Evolutionary conservation across 306 rosid species (phyloP).

Genomic region (Corylus americana): DNA sequence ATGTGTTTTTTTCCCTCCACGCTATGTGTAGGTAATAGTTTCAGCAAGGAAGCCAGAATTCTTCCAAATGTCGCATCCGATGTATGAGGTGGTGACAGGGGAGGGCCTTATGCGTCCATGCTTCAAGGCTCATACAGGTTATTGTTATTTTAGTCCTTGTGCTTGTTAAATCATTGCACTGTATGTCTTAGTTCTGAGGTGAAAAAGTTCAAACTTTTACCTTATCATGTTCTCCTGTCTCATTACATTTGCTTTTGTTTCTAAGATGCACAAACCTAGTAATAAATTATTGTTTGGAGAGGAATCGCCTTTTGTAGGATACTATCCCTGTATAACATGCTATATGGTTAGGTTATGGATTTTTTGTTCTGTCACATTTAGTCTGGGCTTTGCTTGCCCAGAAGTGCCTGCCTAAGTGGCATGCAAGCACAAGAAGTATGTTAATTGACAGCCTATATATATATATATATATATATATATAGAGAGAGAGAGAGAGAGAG

Average conservation of each 20-base stretch:
- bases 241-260: background rate
- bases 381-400: background rate
- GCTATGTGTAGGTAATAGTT: constrained; percentile 67
- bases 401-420: background rate
- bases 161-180: constrained; percentile 2
- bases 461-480: background rate
- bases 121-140: constrained; percentile 89
- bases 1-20: constrained; percentile 6
- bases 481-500: too few relatives aligned
- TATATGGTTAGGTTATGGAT: background rate
- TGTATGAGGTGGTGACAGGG: constrained; percentile 97
- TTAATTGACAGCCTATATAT: background rate
- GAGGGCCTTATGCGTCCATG: constrained; percentile 98
- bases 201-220: background rate
- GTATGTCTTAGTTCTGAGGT: background rate
- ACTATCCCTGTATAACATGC: background rate
- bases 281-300: background rate
- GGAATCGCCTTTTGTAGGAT: background rate
- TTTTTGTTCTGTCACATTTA: background rate
- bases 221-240: background rate
- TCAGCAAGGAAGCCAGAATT: constrained; percentile 98
- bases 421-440: background rate
- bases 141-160: constrained; percentile 21
- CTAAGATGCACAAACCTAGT: background rate
- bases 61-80: constrained; percentile 90